Percentiles rank a stretch among this genome's conserved stretches.
phyloP scores from a whole-genome alignment of 768 basidiomycete species.

The Auricularia heimuer region DNA sequence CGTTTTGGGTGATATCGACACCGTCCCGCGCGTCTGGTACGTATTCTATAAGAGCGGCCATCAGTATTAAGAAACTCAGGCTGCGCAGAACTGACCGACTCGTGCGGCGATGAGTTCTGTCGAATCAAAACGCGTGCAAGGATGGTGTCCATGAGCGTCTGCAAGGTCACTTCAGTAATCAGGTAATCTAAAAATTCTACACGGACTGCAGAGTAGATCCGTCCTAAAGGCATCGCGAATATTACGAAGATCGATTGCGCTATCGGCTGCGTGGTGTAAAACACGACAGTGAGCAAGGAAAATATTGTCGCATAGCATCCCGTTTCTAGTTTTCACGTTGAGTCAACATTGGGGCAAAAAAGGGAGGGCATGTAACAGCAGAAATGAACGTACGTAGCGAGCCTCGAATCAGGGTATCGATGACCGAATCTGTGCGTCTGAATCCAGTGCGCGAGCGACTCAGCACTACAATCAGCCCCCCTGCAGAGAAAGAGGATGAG shows the following conservation, averaged over 20 bases:
- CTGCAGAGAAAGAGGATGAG: neutral
- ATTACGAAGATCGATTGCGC: neutral
- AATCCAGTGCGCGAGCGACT: neutral
- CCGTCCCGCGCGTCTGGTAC: neutral
- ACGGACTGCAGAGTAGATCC: neutral
- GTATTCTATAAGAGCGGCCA: neutral
- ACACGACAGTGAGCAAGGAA: neutral
- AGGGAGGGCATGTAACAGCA: neutral
- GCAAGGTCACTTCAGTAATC: neutral
- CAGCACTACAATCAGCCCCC: neutral
- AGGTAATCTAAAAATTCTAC: neutral
- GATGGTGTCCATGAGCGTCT: neutral
- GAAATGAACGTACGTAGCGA: neutral
- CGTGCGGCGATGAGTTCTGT: neutral
- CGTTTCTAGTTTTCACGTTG: neutral
- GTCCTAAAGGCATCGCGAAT: neutral
- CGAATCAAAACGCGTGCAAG: neutral
- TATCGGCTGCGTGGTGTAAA: neutral
- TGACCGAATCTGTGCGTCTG: neutral
- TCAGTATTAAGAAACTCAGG: neutral
- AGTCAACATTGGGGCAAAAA: neutral
- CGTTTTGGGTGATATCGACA: neutral
- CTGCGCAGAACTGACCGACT: neutral
- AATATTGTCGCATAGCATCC: neutral
- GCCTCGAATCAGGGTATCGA: neutral